Evolutionary conservation across 768 basidiomycete species (phyloP).

Genomic region (Lenzites betulinus): DNA sequence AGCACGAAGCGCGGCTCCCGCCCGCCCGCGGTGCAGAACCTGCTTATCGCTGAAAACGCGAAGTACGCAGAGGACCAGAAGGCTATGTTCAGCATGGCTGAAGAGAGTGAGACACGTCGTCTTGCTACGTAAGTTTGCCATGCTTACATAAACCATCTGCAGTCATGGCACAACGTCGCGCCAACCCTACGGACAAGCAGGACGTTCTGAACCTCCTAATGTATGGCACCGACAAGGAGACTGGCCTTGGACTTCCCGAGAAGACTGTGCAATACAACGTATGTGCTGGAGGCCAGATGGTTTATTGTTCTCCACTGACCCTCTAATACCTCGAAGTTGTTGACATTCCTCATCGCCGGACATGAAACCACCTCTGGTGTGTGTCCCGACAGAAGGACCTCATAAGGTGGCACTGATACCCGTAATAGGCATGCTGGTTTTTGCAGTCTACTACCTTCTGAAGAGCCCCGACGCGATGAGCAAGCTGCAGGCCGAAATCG

Average conservation of each 20-base stretch:
- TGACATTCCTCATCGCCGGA: conserved; percentile 54
- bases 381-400: not conserved
- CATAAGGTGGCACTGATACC: not conserved
- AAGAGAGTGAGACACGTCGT: conserved; percentile 37
- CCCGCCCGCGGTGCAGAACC: conserved; percentile 35
- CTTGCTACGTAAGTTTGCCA: not conserved
- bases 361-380: conserved; percentile 42
- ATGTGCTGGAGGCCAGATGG: conserved; percentile 1
- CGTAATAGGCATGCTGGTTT: conserved; percentile 39
- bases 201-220: conserved; percentile 50
- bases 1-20: conserved; percentile 38
- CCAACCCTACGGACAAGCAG: conserved; percentile 40
- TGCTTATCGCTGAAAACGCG: conserved; percentile 38
- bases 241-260: conserved; percentile 43
- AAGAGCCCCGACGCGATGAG: conserved; percentile 43
- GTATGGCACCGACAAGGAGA: conserved; percentile 44
- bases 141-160: not conserved
- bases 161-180: conserved; percentile 44
- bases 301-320: not conserved
- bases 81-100: conserved; percentile 41
- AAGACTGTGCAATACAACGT: conserved; percentile 46
- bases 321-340: conserved; percentile 33
- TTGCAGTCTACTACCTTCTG: conserved; percentile 47
- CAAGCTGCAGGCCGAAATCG: conserved; percentile 49
- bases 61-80: conserved; percentile 44